Evolutionary conservation across 2,329 filamentous ascomycete genomes (phyloP).

Genomic region (Sarocladium brachiariae): DNA sequence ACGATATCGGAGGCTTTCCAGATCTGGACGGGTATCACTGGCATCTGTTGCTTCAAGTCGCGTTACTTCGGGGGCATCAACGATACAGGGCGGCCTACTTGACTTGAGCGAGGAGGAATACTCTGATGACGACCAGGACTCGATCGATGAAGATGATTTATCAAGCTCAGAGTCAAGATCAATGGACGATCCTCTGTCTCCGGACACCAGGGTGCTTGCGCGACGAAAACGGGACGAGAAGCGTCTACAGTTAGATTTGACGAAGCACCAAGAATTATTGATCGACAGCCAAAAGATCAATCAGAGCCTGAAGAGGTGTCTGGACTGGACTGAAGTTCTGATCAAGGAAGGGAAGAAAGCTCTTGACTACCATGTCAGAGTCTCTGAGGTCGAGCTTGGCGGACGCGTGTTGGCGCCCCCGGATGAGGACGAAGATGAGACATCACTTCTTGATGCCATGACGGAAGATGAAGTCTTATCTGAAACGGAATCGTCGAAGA

Average conservation of each 20-base stretch:
- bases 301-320: slow-evolving; percentile 81
- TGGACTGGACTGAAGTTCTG: slow-evolving; percentile 83
- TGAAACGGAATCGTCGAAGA: neutral
- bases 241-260: slow-evolving; percentile 74
- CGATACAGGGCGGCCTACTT: slow-evolving; percentile 37
- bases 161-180: slow-evolving; percentile 33
- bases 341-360: slow-evolving; percentile 86
- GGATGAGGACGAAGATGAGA: slow-evolving; percentile 49
- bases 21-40: slow-evolving; percentile 67
- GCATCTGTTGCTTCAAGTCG: slow-evolving; percentile 40
- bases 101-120: slow-evolving; percentile 46
- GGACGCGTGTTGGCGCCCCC: slow-evolving; percentile 65
- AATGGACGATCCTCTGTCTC: slow-evolving; percentile 31
- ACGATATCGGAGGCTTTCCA: slow-evolving; percentile 76
- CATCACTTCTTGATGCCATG: neutral
- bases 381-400: slow-evolving; percentile 74
- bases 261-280: slow-evolving; percentile 82
- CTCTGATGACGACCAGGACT: slow-evolving; percentile 39
- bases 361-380: slow-evolving; percentile 70
- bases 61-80: slow-evolving; percentile 37
- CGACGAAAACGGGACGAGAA: slow-evolving; percentile 72
- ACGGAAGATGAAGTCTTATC: neutral
- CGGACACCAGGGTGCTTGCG: slow-evolving; percentile 20
- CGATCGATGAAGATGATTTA: slow-evolving; percentile 45
- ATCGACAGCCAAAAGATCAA: slow-evolving; percentile 93